Evolutionary conservation across 1,284 basidiomycete genomes (phyloP).

Genomic region (Flammula alnicola): DNA sequence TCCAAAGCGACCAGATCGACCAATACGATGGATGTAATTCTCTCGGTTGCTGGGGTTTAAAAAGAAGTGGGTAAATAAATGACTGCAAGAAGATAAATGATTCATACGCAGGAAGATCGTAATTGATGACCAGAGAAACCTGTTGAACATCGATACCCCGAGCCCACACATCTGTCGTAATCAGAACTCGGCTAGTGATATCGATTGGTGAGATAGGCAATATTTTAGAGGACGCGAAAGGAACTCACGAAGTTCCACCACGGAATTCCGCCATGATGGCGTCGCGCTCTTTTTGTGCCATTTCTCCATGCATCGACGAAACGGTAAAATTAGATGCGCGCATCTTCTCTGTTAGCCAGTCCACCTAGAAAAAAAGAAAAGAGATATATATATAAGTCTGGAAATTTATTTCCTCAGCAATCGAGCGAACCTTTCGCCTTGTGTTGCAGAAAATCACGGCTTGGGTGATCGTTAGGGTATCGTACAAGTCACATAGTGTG

Average conservation of each 20-base stretch:
- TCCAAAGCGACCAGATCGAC: constrained; percentile 93
- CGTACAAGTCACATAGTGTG: constrained; percentile 97
- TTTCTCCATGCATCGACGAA: constrained; percentile 97
- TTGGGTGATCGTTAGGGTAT: constrained; percentile 98
- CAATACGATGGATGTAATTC: constrained; percentile 98
- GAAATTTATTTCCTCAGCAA: constrained; percentile 1
- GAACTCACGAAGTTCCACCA: constrained; percentile 84
- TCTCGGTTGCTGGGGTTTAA: constrained; percentile 82
- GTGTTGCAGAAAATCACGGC: constrained; percentile 99
- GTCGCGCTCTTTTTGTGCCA: constrained; percentile 98
- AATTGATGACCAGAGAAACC: constrained; percentile 98
- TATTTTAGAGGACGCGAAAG: constrained; percentile 2
- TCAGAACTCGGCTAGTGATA: constrained; percentile 81
- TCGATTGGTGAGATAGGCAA: constrained; percentile 13
- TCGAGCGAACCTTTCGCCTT: constrained; percentile 78
- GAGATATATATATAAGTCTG: constrained; percentile 14
- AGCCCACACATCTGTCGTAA: constrained; percentile 98
- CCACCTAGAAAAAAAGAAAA: constrained; percentile 62
- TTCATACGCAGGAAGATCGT: constrained; percentile 89
- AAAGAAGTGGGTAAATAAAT: constrained; percentile 19
- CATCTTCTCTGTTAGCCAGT: constrained; percentile 99
- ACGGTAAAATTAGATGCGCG: constrained; percentile 96
- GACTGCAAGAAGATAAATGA: constrained; percentile 8
- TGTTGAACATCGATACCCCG: constrained; percentile 99
- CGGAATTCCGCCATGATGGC: constrained; percentile 99